phyloP scores from a whole-genome alignment of 2,329 filamentous ascomycete species.

The Fusarium foetens region DNA sequence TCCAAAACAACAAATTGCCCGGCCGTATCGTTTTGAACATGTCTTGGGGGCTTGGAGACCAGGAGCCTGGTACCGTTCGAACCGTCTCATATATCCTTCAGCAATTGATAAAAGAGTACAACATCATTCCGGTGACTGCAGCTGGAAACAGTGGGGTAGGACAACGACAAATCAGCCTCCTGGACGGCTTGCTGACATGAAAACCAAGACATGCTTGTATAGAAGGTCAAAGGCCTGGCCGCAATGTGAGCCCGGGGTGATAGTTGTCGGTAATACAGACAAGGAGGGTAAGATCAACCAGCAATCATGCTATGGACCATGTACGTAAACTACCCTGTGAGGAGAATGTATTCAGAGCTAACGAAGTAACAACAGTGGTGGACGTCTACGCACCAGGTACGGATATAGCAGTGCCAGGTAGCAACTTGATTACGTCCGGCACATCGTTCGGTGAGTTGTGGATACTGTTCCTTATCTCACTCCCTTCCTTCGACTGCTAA shows the following conservation, averaged over 20 bases:
- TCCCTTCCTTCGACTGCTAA: not conserved
- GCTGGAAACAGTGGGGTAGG: not conserved
- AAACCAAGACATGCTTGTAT: not conserved
- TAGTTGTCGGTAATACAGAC: not conserved
- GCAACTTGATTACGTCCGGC: not conserved
- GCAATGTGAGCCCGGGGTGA: not conserved
- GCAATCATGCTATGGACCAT: not conserved
- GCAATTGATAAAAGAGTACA: not conserved
- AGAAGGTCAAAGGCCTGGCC: not conserved
- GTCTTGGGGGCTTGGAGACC: not conserved
- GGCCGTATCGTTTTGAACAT: not conserved
- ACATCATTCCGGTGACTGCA: not conserved
- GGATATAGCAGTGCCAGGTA: not conserved
- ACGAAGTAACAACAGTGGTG: not conserved
- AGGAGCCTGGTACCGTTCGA: not conserved
- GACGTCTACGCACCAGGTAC: not conserved
- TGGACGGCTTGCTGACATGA: not conserved
- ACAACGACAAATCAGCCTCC: not conserved
- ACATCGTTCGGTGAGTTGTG: not conserved
- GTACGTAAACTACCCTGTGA: not conserved
- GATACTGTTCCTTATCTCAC: not conserved
- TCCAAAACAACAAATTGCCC: not conserved
- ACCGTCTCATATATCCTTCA: not conserved
- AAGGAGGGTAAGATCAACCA: not conserved
- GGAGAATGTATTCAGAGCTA: not conserved